These are phyloP conservation scores for Pythium insidiosum DNA, from an alignment of 352 stramenopile species.

Conservation along the genomic window DNA sequence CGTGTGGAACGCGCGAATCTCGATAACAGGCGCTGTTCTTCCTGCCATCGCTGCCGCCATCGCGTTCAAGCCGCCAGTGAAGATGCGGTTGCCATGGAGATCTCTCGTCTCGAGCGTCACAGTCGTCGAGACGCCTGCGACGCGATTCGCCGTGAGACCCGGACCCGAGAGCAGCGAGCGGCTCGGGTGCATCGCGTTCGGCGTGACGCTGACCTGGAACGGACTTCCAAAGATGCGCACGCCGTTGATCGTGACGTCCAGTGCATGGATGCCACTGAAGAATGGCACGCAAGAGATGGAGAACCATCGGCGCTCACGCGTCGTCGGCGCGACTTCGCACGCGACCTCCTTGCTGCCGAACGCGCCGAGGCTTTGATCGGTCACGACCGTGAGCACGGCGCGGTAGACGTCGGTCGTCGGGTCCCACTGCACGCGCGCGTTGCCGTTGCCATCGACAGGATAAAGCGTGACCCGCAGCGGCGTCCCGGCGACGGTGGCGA, in stretches of 20 bases:
- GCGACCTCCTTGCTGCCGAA: conserved; percentile 24
- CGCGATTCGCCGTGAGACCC: conserved; percentile 30
- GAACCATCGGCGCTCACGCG: background rate
- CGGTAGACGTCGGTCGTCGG: conserved; percentile 23
- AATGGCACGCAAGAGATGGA: conserved; percentile 20
- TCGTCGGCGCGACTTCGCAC: conserved; percentile 5
- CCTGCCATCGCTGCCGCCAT: too few species aligned
- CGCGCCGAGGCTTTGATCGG: conserved; percentile 40
- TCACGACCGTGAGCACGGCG: conserved; percentile 23
- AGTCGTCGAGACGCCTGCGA: conserved; percentile 33
- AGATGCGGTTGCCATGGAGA: conserved; percentile 50
- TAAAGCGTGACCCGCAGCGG: conserved; percentile 30
- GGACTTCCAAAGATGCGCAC: conserved; percentile 26
- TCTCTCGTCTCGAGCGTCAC: conserved; percentile 40
- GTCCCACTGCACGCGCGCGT: conserved; percentile 18
- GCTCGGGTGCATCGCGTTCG: conserved; percentile 29
- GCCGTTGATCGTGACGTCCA: conserved; percentile 37
- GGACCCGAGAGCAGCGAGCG: conserved; percentile 34
- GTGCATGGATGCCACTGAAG: conserved; percentile 42
- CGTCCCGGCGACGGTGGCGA: conserved; percentile 22
- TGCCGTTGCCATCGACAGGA: conserved; percentile 36
- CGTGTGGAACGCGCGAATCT: conserved; percentile 32
- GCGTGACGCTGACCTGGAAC: conserved; percentile 31
- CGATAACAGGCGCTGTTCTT: too few species aligned
- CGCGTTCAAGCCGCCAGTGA: conserved; percentile 13